Percentiles rank a stretch among this genome's conserved stretches.
Evolutionary conservation across 352 stramenopile species (phyloP).

Genomic region (Phytophthora quininea): DNA sequence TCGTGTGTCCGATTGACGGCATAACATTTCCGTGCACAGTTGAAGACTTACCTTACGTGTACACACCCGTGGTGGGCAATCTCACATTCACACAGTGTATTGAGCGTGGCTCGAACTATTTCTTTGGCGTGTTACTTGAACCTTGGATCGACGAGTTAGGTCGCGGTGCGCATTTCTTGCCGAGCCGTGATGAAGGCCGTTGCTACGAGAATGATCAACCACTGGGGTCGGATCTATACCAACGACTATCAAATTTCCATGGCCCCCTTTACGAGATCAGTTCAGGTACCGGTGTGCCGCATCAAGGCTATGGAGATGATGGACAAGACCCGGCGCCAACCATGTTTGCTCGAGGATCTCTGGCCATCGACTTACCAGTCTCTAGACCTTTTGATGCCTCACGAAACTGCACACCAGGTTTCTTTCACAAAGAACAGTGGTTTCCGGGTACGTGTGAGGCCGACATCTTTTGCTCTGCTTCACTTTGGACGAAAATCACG

Average conservation of each 20-base stretch:
- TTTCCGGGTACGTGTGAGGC: slow-evolving; percentile 97
- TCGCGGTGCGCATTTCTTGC: slow-evolving; percentile 90
- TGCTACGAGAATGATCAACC: slow-evolving; percentile 95
- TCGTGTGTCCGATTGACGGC: slow-evolving; percentile 94
- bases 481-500: slow-evolving; percentile 30
- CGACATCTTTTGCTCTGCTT: slow-evolving; percentile 92
- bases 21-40: slow-evolving; percentile 94
- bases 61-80: slow-evolving; percentile 79
- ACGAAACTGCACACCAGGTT: slow-evolving; percentile 95
- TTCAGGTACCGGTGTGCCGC: slow-evolving; percentile 67
- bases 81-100: slow-evolving; percentile 92
- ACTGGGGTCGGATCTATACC: slow-evolving; percentile 91
- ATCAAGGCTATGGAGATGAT: slow-evolving; percentile 94
- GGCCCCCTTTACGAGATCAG: slow-evolving; percentile 94
- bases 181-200: slow-evolving; percentile 70
- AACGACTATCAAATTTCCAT: slow-evolving; percentile 94
- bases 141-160: slow-evolving; percentile 95
- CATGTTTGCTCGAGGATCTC: slow-evolving; percentile 87
- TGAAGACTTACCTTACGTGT: slow-evolving; percentile 94
- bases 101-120: slow-evolving; percentile 82
- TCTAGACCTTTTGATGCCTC: slow-evolving; percentile 83
- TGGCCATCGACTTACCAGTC: slow-evolving; percentile 87
- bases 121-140: slow-evolving; percentile 94
- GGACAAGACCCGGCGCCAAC: slow-evolving; percentile 73
- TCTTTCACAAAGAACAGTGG: slow-evolving; percentile 90